A percentile compares a stretch with the other conserved stretches of the same genome.
phyloP scores from a whole-genome alignment of 306 rosid genomes.

The Vigna unguiculata region DNA sequence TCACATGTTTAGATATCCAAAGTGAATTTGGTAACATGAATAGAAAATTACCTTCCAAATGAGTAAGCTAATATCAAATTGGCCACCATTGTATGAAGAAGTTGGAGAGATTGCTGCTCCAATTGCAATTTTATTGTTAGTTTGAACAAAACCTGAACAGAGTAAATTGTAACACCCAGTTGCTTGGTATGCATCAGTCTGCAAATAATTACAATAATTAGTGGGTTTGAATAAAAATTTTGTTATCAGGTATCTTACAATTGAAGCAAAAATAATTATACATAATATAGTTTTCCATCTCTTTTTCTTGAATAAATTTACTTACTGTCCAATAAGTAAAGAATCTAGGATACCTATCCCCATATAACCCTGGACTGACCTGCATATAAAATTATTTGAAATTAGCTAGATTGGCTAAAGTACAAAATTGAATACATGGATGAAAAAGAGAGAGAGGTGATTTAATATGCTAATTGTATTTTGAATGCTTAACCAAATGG shows the following conservation, averaged over 20 bases:
- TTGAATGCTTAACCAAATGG: constrained; percentile 43
- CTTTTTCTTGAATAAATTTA: constrained; percentile 38
- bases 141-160: constrained; percentile 87
- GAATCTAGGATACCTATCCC: constrained; percentile 79
- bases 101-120: constrained; percentile 85
- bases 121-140: constrained; percentile 68
- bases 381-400: constrained; percentile 57
- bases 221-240: background rate
- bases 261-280: constrained; percentile 19
- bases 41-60: constrained; percentile 79
- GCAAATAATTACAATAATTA: constrained; percentile 28
- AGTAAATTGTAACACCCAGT: constrained; percentile 88
- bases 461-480: constrained; percentile 49
- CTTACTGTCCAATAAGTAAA: constrained; percentile 92
- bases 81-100: constrained; percentile 71
- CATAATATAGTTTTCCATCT: constrained; percentile 5
- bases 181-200: constrained; percentile 83
- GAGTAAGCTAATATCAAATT: constrained; percentile 76
- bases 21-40: background rate
- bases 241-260: constrained; percentile 10
- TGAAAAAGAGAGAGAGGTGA: constrained; percentile 55
- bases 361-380: constrained; percentile 83
- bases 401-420: constrained; percentile 44
- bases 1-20: background rate
- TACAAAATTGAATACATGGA: constrained; percentile 33